Evolutionary conservation across 805 yeast genomes (phyloP).

Genomic region (Metschnikowia drakensbergensis): DNA sequence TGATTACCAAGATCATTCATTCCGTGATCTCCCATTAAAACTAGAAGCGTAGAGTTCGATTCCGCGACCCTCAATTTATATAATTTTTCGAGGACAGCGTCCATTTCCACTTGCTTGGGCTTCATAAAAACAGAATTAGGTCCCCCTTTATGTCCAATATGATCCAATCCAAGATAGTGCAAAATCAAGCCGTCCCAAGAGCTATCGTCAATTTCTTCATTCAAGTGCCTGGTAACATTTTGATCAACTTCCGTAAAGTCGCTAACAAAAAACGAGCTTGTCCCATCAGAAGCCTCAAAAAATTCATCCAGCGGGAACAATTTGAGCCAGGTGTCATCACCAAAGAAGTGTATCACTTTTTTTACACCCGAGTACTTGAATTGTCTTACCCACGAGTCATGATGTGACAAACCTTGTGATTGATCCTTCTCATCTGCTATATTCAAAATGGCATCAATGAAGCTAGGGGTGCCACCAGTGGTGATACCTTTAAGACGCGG

Average conservation of each 20-base stretch:
- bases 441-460: conserved; percentile 89
- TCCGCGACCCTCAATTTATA: conserved; percentile 29
- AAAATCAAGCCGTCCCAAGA: conserved; percentile 84
- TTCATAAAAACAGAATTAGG: conserved; percentile 79
- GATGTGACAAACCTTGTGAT: conserved; percentile 62
- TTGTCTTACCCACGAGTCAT: conserved; percentile 87
- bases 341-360: conserved; percentile 72
- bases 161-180: conserved; percentile 93
- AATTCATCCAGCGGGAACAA: conserved; percentile 60
- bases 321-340: conserved; percentile 97
- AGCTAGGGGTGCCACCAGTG: conserved; percentile 92
- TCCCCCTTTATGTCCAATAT: conserved; percentile 97
- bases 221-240: conserved; percentile 87
- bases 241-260: conserved; percentile 92
- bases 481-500: conserved; percentile 92
- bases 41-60: conserved; percentile 51
- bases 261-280: conserved; percentile 89
- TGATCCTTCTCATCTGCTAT: conserved; percentile 85
- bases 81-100: conserved; percentile 52
- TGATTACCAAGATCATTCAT: conserved; percentile 96
- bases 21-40: conserved; percentile 91
- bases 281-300: conserved; percentile 73
- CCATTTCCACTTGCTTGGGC: conserved; percentile 84
- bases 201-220: conserved; percentile 44
- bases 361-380: conserved; percentile 33